Conservation (phyloP, 768 basidiomycete genomes). For the Gloeopeniophorella convolvens region DNA sequence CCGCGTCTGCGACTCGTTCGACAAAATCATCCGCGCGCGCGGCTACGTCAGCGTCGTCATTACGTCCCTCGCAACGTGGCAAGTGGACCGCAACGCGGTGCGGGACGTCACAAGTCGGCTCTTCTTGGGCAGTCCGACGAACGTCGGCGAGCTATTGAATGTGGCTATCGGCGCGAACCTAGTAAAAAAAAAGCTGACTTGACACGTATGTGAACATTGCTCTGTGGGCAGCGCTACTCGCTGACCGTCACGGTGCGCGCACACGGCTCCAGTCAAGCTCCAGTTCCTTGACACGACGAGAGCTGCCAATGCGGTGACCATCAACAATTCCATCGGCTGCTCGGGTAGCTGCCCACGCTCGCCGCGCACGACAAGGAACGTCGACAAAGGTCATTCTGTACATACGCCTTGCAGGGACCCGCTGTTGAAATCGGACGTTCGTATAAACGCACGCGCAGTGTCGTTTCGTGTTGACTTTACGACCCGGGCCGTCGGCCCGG, state of each 20-base stretch:
- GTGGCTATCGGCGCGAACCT: conserved; percentile 57
- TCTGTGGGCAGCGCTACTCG: background rate
- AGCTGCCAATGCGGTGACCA: conserved; percentile 60
- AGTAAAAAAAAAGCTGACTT: conserved; percentile 64
- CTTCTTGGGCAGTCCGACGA: conserved; percentile 65
- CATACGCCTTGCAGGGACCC: too few relatives aligned
- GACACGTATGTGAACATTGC: conserved; percentile 40
- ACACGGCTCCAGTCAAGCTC: too few relatives aligned
- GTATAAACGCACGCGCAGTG: too few relatives aligned
- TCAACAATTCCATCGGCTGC: conserved; percentile 80
- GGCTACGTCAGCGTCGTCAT: conserved; percentile 86
- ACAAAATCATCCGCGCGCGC: conserved; percentile 59
- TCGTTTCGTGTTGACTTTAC: too few relatives aligned
- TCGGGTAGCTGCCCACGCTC: conserved; percentile 96
- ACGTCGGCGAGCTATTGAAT: conserved; percentile 61
- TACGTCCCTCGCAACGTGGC: conserved; percentile 81
- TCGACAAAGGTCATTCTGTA: conserved; percentile 90
- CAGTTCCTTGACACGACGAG: conserved; percentile 88
- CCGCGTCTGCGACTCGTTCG: conserved; percentile 54
- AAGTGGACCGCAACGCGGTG: conserved; percentile 57
- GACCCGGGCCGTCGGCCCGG: too few relatives aligned
- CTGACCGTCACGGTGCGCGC: background rate
- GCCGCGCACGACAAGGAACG: conserved; percentile 92
- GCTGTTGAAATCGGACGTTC: too few relatives aligned
- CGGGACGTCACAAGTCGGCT: conserved; percentile 65